phyloP scores from a whole-genome alignment of 2,329 filamentous ascomycete genomes.

The Hypoxylon sp. region DNA sequence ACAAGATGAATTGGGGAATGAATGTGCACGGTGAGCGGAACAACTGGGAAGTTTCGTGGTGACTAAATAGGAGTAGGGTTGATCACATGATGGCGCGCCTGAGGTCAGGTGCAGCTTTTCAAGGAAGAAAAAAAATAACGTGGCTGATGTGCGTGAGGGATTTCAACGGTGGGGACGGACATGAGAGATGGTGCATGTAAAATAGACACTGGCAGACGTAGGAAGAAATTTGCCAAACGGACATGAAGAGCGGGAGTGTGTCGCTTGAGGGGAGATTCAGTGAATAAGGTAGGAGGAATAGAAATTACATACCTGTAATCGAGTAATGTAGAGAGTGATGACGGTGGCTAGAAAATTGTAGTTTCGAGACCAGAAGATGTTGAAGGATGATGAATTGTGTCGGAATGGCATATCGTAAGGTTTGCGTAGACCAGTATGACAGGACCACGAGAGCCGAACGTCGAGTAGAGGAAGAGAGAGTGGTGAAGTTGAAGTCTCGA shows the following conservation, averaged over 20 bases:
- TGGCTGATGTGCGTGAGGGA: not conserved
- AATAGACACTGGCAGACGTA: not conserved
- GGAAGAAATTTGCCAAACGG: not conserved
- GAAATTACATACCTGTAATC: not conserved
- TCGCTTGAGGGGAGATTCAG: not conserved
- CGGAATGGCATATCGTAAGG: not conserved
- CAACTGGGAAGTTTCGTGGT: not conserved
- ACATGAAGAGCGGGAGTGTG: not conserved
- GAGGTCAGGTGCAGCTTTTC: not conserved
- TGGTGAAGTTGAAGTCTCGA: not conserved
- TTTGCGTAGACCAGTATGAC: not conserved
- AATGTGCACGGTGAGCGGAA: not conserved
- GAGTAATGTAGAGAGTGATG: not conserved
- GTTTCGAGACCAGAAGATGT: not conserved
- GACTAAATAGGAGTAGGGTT: not conserved
- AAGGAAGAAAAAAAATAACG: not conserved
- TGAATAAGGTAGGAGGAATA: not conserved
- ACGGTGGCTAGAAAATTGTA: not conserved
- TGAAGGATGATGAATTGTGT: not conserved
- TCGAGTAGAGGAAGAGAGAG: not conserved
- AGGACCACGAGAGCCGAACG: not conserved
- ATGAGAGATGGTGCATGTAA: not conserved
- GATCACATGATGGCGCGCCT: not conserved
- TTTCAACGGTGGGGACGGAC: not conserved
- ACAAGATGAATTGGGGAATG: slow-evolving; percentile 1